These are phyloP conservation scores for Berberis vulgaris DNA, from an alignment of 164 flowering plant genomes.

Conservation along the genomic window DNA sequence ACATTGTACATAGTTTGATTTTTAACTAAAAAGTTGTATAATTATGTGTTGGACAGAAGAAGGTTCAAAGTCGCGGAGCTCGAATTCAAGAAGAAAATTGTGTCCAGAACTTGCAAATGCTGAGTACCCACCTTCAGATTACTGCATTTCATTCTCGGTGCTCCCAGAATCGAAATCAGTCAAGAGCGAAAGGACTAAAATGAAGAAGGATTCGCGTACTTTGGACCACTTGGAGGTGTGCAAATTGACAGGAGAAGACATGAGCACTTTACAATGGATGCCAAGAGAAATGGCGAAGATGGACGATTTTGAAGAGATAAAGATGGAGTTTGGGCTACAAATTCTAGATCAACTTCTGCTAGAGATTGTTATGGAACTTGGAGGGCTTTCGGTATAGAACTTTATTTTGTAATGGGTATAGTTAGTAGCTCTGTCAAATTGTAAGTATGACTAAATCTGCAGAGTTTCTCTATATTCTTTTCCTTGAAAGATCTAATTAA, in stretches of 20 bases:
- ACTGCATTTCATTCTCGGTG: background rate
- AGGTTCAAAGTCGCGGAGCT: constrained; percentile 14
- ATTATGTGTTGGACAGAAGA: constrained; percentile 14
- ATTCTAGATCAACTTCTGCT: constrained; percentile 40
- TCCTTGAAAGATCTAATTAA: too few relatives aligned
- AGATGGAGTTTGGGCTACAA: constrained; percentile 24
- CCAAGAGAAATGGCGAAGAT: constrained; percentile 11
- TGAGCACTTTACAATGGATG: constrained; percentile 31
- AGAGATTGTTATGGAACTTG: constrained; percentile 34
- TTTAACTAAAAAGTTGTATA: background rate
- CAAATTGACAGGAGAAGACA: constrained; percentile 34
- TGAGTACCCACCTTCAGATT: constrained; percentile 7
- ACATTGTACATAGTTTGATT: background rate
- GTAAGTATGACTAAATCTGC: constrained; percentile 4
- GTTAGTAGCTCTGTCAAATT: constrained; percentile 2
- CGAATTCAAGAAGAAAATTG: constrained; percentile 37
- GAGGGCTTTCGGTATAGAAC: background rate
- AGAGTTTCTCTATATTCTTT: background rate
- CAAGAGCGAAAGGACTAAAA: constrained; percentile 3
- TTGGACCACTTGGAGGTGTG: constrained; percentile 15
- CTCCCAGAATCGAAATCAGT: background rate
- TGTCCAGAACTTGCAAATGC: constrained; percentile 20
- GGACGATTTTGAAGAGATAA: constrained; percentile 34
- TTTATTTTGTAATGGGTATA: background rate
- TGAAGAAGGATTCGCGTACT: constrained; percentile 8